These are phyloP conservation scores for Hypoxylon rickii DNA, from an alignment of 495 filamentous ascomycete genomes.

Conservation along the genomic window DNA sequence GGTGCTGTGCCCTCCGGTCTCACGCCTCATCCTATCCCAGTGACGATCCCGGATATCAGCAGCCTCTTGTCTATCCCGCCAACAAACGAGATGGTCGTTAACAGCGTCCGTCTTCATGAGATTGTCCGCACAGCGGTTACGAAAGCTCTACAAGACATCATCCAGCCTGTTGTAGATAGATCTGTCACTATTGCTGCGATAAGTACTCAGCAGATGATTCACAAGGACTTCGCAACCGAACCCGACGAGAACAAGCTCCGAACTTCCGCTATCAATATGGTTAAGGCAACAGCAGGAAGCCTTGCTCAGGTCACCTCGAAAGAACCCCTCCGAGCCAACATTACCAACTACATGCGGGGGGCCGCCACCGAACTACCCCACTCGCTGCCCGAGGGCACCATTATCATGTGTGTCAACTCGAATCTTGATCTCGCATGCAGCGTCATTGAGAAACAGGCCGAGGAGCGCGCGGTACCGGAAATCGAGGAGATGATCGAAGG, in stretches of 20 bases:
- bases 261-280: constrained; percentile 85
- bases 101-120: constrained; percentile 70
- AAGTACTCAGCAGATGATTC: constrained; percentile 88
- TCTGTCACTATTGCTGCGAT: constrained; percentile 98
- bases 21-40: constrained; percentile 71
- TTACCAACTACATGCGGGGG: constrained; percentile 90
- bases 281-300: constrained; percentile 87
- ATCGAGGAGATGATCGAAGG: constrained; percentile 88
- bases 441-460: constrained; percentile 91
- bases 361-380: constrained; percentile 71
- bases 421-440: constrained; percentile 92
- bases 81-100: constrained; percentile 72
- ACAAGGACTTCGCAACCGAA: constrained; percentile 94
- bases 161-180: constrained; percentile 92
- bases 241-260: constrained; percentile 84
- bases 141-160: constrained; percentile 89
- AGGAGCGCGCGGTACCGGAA: constrained; percentile 88
- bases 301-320: constrained; percentile 97
- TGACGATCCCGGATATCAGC: constrained; percentile 78
- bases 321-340: constrained; percentile 92
- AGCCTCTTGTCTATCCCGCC: constrained; percentile 74
- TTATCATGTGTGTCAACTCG: constrained; percentile 97
- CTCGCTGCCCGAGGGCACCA: constrained; percentile 82
- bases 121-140: constrained; percentile 84
- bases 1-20: constrained; percentile 71